phyloP scores from a whole-genome alignment of 768 basidiomycete species.

The Chiua virens region DNA sequence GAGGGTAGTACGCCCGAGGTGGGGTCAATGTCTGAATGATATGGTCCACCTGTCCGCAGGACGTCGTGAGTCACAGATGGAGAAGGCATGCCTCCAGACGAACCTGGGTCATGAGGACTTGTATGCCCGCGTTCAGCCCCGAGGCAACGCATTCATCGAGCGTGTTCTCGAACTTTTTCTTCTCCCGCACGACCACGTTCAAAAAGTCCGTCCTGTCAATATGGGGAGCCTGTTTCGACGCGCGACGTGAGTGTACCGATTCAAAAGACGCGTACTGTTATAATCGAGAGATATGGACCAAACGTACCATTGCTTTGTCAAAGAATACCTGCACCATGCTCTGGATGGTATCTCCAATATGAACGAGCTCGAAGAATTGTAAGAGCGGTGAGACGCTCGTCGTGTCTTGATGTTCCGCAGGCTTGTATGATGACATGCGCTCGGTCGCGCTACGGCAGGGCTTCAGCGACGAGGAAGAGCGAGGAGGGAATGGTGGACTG shows the following conservation, averaged over 20 bases:
- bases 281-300: too few species aligned
- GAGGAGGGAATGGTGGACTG: background rate
- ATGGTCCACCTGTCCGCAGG: constrained; percentile 74
- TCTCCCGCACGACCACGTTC: constrained; percentile 90
- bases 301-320: constrained; percentile 85
- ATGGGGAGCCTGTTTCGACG: constrained; percentile 61
- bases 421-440: constrained; percentile 88
- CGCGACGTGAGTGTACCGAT: background rate
- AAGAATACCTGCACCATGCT: constrained; percentile 98
- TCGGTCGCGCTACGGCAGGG: constrained; percentile 88
- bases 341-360: constrained; percentile 96
- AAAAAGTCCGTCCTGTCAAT: constrained; percentile 94
- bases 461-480: too few species aligned
- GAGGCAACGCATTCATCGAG: constrained; percentile 93
- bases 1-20: constrained; percentile 88
- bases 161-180: constrained; percentile 92
- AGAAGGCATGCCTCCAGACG: background rate
- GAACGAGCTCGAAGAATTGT: constrained; percentile 97
- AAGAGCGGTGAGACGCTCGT: constrained; percentile 88
- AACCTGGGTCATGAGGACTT: constrained; percentile 94
- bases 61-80: background rate
- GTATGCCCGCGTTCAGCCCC: constrained; percentile 93
- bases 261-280: background rate
- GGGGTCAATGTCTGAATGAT: constrained; percentile 81
- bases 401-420: constrained; percentile 80